Percentiles rank a stretch among this genome's conserved stretches.
Conservation (phyloP, 192 early-diverging fungal genomes). For the Coemansia sp. region DNA sequence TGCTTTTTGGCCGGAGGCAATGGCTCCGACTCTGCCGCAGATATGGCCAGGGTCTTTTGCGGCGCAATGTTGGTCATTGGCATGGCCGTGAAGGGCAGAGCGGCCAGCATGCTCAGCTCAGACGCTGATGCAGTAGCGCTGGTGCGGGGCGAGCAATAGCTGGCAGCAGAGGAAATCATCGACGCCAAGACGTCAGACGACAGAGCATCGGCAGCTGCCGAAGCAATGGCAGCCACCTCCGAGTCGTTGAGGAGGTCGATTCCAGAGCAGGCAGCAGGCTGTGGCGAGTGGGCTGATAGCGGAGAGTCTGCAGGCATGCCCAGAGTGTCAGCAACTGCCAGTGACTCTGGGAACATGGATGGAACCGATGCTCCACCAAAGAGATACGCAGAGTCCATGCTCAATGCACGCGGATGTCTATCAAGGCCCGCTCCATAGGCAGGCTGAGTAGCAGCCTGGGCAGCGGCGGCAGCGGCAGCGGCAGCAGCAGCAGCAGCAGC, state of each 20-base stretch:
- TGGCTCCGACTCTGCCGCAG: not conserved
- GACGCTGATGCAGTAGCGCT: constrained; percentile 3
- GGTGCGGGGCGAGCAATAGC: not conserved
- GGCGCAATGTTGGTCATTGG: constrained; percentile 32
- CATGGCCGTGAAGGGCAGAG: constrained; percentile 16
- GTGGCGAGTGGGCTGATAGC: constrained; percentile 2
- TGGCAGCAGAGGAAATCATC: constrained; percentile 11
- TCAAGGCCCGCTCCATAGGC: not conserved
- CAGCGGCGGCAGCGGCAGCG: not conserved
- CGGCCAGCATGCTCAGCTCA: constrained; percentile 24
- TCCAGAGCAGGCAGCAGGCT: not conserved
- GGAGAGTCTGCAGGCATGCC: not conserved
- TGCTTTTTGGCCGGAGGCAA: constrained; percentile 12
- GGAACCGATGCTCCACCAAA: not conserved
- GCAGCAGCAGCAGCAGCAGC: not conserved
- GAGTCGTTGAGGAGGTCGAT: constrained; percentile 6
- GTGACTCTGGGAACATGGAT: not conserved
- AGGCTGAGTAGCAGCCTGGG: not conserved
- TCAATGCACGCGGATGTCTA: not conserved
- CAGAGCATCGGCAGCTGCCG: constrained; percentile 5
- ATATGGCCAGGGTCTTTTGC: constrained; percentile 31
- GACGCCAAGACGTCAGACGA: constrained; percentile 24
- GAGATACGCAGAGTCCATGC: not conserved
- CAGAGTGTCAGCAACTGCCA: not conserved
- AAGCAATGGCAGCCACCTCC: constrained; percentile 12